phyloP scores from a whole-genome alignment of 768 basidiomycete genomes.

The Cytidiella melzeri region DNA sequence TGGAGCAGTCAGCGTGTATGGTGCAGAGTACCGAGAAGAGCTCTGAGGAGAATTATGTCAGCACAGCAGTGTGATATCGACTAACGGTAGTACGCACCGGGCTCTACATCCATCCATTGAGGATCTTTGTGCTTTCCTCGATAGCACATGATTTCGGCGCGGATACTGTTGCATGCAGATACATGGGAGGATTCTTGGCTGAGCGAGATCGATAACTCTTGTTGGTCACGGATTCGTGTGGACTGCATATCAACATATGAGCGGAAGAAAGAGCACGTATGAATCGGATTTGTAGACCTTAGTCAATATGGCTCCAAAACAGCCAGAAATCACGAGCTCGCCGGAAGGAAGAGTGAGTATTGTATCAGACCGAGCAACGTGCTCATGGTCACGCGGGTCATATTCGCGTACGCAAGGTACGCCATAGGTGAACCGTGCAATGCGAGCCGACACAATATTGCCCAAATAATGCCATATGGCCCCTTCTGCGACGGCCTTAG shows the following conservation, averaged over 20 bases:
- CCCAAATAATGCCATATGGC: constrained; percentile 38
- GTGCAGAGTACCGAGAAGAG: constrained; percentile 25
- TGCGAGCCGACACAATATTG: constrained; percentile 41
- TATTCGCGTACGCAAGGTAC: constrained; percentile 32
- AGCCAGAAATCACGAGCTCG: not conserved
- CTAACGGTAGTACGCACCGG: constrained; percentile 17
- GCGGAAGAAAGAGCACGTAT: not conserved
- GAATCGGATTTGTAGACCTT: too few relatives aligned
- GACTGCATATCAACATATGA: not conserved
- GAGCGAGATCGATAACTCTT: not conserved
- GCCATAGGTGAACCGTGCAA: constrained; percentile 45
- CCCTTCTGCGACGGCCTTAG: constrained; percentile 51
- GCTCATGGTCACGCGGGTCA: constrained; percentile 33
- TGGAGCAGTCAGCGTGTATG: constrained; percentile 23
- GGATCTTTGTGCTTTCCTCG: constrained; percentile 24
- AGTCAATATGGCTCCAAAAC: constrained; percentile 6
- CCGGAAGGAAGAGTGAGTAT: constrained; percentile 28
- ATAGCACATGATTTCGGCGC: constrained; percentile 26
- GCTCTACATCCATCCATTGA: constrained; percentile 29
- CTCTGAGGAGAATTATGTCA: constrained; percentile 15
- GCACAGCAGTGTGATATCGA: not conserved
- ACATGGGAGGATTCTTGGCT: not conserved
- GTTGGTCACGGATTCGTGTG: not conserved
- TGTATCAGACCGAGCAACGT: constrained; percentile 28
- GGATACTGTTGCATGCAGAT: constrained; percentile 16